Evolutionary conservation across 202 grass and related monocot genomes (phyloP).

Genomic region (Saccharum hybrid): DNA sequence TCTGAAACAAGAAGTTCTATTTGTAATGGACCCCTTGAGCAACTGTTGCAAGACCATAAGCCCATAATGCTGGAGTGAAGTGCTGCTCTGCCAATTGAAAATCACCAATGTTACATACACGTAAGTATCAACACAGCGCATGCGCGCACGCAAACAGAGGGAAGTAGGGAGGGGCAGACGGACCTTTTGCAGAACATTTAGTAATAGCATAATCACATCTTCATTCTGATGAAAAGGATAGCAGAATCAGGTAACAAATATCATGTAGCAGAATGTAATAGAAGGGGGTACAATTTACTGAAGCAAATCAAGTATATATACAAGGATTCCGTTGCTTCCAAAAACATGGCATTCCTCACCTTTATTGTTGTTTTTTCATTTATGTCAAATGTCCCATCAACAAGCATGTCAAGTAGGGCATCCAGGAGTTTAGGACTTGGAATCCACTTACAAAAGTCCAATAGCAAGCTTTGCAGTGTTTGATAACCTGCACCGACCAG

Average conservation of each 20-base stretch:
- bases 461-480: constrained; percentile 88
- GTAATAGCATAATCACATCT: constrained; percentile 76
- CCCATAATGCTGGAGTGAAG: constrained; percentile 83
- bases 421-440: constrained; percentile 76
- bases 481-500: constrained; percentile 91
- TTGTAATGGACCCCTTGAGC: constrained; percentile 88
- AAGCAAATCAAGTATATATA: constrained; percentile 39
- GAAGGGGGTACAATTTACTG: constrained; percentile 37
- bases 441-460: constrained; percentile 96
- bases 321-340: constrained; percentile 32
- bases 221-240: constrained; percentile 64
- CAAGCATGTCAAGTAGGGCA: constrained; percentile 95
- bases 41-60: constrained; percentile 80
- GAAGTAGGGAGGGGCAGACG: constrained; percentile 4
- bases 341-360: constrained; percentile 49
- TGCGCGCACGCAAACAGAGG: background rate
- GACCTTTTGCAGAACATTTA: constrained; percentile 83
- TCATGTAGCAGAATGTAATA: constrained; percentile 44
- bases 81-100: constrained; percentile 91
- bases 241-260: constrained; percentile 33
- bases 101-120: constrained; percentile 48
- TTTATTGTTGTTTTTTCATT: constrained; percentile 88
- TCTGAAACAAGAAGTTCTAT: constrained; percentile 93
- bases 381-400: constrained; percentile 84
- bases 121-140: constrained; percentile 4